Percentiles rank a stretch among this genome's conserved stretches.
These are phyloP conservation scores for Agroathelia rolfsii DNA, from an alignment of 1,284 basidiomycete genomes.

Conservation along the genomic window DNA sequence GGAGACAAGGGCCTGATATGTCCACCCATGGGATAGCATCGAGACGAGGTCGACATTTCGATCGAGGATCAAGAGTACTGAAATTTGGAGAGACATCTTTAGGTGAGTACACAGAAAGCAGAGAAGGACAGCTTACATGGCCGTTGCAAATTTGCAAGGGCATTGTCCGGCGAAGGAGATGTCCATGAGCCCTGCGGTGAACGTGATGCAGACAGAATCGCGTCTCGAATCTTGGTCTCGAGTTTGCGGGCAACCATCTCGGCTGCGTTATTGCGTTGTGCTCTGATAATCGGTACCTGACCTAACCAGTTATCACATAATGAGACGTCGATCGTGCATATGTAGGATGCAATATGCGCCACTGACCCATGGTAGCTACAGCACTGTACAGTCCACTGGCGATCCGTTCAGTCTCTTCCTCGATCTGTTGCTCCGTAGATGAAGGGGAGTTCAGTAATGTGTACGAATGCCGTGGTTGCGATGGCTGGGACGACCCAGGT, in stretches of 20 bases:
- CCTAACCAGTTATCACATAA: constrained; percentile 33
- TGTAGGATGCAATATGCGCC: neutral
- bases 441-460: constrained; percentile 87
- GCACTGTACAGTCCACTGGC: constrained; percentile 89
- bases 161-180: constrained; percentile 63
- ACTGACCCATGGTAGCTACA: constrained; percentile 81
- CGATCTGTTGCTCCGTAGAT: constrained; percentile 85
- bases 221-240: constrained; percentile 88
- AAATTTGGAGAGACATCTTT: constrained; percentile 3
- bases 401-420: constrained; percentile 88
- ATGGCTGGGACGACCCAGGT: constrained; percentile 35
- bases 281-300: constrained; percentile 90
- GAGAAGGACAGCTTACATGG: constrained; percentile 55
- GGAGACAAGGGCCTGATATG: constrained; percentile 96
- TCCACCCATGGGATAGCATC: constrained; percentile 97
- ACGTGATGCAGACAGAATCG: constrained; percentile 73
- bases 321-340: neutral
- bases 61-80: constrained; percentile 90
- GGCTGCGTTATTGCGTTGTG: constrained; percentile 92
- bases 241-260: constrained; percentile 97
- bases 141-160: constrained; percentile 69
- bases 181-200: constrained; percentile 41
- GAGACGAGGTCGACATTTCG: constrained; percentile 93
- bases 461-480: no score
- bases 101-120: constrained; percentile 8